Percentiles rank a stretch among this genome's conserved stretches.
phyloP scores from a whole-genome alignment of 2,329 filamentous ascomycete species.

The Colletotrichum australisinense region DNA sequence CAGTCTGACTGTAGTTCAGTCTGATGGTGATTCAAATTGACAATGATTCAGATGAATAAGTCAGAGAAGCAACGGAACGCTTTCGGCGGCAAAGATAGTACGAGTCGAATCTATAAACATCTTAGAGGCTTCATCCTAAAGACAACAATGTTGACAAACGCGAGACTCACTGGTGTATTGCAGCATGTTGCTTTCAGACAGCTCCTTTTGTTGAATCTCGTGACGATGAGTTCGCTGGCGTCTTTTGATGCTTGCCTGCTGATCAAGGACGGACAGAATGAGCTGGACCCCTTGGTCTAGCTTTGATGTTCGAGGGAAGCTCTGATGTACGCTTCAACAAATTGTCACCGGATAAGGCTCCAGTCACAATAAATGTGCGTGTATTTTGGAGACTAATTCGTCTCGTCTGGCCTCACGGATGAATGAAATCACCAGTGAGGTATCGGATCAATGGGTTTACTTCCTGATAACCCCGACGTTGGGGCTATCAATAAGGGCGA shows the following conservation, averaged over 20 bases:
- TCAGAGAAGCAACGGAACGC: slow-evolving; percentile 13
- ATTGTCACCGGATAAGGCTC: not conserved
- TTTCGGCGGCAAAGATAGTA: not conserved
- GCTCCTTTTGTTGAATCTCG: not conserved
- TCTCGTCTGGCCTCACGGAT: slow-evolving; percentile 12
- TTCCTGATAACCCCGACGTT: slow-evolving; percentile 60
- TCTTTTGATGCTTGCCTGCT: not conserved
- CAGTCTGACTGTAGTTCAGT: not conserved
- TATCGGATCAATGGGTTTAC: slow-evolving; percentile 46
- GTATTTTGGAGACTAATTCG: not conserved
- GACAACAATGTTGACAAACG: not conserved
- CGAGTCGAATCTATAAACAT: not conserved
- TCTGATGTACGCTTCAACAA: not conserved
- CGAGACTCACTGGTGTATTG: slow-evolving; percentile 5
- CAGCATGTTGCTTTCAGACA: slow-evolving; percentile 16
- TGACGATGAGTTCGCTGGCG: not conserved
- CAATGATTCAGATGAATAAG: not conserved
- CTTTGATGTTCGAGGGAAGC: not conserved
- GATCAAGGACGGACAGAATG: not conserved
- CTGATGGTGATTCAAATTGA: not conserved
- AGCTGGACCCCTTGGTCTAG: not conserved
- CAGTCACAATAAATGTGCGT: not conserved
- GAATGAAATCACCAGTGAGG: slow-evolving; percentile 41
- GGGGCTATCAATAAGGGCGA: slow-evolving; percentile 56
- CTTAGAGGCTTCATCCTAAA: not conserved